Percentiles rank a stretch among this genome's conserved stretches.
Evolutionary conservation across 768 basidiomycete genomes (phyloP).

Genomic region (Mycena amicta): DNA sequence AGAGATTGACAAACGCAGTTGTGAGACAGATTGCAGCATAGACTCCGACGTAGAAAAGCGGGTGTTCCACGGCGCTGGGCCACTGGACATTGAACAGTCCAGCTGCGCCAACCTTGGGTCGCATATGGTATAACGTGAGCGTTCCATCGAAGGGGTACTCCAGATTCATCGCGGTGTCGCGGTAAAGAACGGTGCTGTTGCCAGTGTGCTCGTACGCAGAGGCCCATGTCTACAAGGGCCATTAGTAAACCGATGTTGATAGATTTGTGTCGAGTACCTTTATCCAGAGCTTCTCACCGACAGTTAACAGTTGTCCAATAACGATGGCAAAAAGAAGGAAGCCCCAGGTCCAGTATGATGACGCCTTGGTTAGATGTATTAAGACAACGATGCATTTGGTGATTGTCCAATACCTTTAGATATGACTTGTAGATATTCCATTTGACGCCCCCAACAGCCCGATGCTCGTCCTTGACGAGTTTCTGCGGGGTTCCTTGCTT

Average conservation of each 20-base stretch:
- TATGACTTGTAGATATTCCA: slow-evolving; percentile 73
- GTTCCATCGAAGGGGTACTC: not conserved
- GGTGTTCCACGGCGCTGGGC: slow-evolving; percentile 58
- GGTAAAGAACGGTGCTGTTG: not conserved
- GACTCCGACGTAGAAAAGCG: slow-evolving; percentile 69
- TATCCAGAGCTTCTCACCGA: slow-evolving; percentile 73
- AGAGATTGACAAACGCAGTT: not conserved
- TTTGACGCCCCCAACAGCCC: slow-evolving; percentile 80
- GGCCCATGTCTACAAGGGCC: not conserved
- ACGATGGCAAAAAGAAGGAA: slow-evolving; percentile 54
- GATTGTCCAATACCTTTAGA: no score
- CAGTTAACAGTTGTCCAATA: slow-evolving; percentile 46
- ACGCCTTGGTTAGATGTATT: no score
- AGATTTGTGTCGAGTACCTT: slow-evolving; percentile 33
- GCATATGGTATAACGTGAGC: slow-evolving; percentile 12
- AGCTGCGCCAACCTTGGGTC: slow-evolving; percentile 23
- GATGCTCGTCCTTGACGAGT: slow-evolving; percentile 78
- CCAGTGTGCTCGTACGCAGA: not conserved
- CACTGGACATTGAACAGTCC: slow-evolving; percentile 32
- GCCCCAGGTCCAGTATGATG: slow-evolving; percentile 72
- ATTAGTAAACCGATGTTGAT: not conserved
- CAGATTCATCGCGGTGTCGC: not conserved
- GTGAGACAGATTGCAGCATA: slow-evolving; percentile 58
- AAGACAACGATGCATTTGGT: no score
- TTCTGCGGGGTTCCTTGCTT: slow-evolving; percentile 54